Evolutionary conservation across 164 flowering plant species (phyloP).

Genomic region (Vitis vinifera): ASM3070453v1 NC_081822.1:8269501-8270000

Average conservation of each 20-base stretch:
- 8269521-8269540: too few relatives aligned
- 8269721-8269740: not conserved
- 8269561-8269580: too few relatives aligned
- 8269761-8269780: conserved; percentile 1
- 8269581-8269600: not conserved
- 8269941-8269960: too few relatives aligned
- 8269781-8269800: not conserved
- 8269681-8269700: not conserved
- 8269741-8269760: not conserved
- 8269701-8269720: not conserved
- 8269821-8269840: not conserved
- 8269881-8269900: too few relatives aligned
- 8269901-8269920: too few relatives aligned
- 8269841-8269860: too few relatives aligned
- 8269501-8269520: too few relatives aligned
- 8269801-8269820: not conserved
- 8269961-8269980: too few relatives aligned
- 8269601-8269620: not conserved
- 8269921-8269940: too few relatives aligned
- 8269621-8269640: conserved; percentile 3
- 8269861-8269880: too few relatives aligned
- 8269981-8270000: too few relatives aligned
- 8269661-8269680: not conserved
- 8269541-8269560: too few relatives aligned
- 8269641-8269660: not conserved